phyloP scores from a whole-genome alignment of 805 yeast species.

The Yarrowia sp. region DNA sequence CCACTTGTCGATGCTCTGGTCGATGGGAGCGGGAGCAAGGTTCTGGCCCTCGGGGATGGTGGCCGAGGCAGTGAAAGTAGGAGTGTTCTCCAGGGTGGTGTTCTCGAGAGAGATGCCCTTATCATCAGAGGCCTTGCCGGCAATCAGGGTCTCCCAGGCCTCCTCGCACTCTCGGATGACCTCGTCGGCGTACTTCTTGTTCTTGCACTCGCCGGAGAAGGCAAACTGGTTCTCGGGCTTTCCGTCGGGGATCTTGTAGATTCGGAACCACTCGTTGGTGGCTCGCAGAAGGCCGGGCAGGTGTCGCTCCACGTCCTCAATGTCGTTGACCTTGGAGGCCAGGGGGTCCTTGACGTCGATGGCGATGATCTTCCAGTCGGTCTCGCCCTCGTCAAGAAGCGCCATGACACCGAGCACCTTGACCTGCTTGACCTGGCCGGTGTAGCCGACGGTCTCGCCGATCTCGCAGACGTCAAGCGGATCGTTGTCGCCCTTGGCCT shows the following conservation, averaged over 20 bases:
- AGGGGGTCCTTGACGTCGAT: constrained; percentile 85
- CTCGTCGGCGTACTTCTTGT: constrained; percentile 80
- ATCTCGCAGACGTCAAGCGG: constrained; percentile 95
- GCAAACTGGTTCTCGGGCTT: constrained; percentile 96
- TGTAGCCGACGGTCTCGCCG: constrained; percentile 71
- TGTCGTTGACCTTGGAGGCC: constrained; percentile 80
- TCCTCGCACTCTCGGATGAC: constrained; percentile 76
- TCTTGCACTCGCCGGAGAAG: constrained; percentile 90
- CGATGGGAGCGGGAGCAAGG: constrained; percentile 87
- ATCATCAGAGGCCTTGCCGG: constrained; percentile 57
- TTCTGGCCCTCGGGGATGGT: constrained; percentile 70
- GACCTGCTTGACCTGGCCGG: constrained; percentile 80
- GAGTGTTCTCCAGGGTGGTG: constrained; percentile 62
- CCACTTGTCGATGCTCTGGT: constrained; percentile 97
- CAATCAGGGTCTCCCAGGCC: constrained; percentile 77
- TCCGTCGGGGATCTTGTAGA: constrained; percentile 97
- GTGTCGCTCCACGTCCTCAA: constrained; percentile 84
- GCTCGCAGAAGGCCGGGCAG: constrained; percentile 92
- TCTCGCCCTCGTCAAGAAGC: constrained; percentile 92
- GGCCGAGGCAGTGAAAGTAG: constrained; percentile 51
- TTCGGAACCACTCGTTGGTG: constrained; percentile 97
- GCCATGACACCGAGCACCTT: constrained; percentile 95
- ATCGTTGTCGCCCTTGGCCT: constrained; percentile 82
- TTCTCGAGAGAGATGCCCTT: constrained; percentile 74
- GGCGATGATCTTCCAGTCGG: constrained; percentile 92